Conservation (phyloP, 2,329 filamentous ascomycete species). For the Zymoseptoria pseudotritici region DNA sequence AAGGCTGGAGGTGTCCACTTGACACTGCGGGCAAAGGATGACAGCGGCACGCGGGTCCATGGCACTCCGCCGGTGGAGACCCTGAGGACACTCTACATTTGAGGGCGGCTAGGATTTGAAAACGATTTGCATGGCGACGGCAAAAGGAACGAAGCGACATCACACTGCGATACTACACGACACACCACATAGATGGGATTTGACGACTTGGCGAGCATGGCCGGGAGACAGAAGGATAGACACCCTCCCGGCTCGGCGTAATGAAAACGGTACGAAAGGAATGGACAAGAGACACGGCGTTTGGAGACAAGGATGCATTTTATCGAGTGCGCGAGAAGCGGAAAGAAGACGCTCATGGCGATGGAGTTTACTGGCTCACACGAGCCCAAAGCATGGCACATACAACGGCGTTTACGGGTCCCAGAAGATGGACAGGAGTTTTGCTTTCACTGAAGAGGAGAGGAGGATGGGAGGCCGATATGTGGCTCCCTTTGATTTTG, state of each 20-base stretch:
- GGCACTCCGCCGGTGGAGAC: conserved; percentile 31
- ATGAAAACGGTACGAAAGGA: neutral
- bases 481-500: neutral
- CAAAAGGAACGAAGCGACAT: neutral
- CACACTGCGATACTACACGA: neutral
- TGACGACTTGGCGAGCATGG: neutral
- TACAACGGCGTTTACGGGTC: neutral
- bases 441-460: neutral
- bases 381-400: neutral
- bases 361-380: neutral
- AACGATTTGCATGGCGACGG: neutral
- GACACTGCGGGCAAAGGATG: conserved; percentile 25
- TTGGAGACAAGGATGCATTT: neutral
- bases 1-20: conserved; percentile 22
- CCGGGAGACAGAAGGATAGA: neutral
- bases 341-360: neutral
- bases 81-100: conserved; percentile 33
- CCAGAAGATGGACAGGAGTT: neutral
- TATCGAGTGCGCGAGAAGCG: neutral
- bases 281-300: neutral
- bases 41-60: conserved; percentile 27
- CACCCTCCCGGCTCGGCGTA: neutral
- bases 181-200: neutral
- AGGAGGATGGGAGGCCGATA: neutral
- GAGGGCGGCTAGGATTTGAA: conserved; percentile 4